Evolutionary conservation across 441 rosid species (phyloP).

Genomic region (California macrophylla): DNA sequence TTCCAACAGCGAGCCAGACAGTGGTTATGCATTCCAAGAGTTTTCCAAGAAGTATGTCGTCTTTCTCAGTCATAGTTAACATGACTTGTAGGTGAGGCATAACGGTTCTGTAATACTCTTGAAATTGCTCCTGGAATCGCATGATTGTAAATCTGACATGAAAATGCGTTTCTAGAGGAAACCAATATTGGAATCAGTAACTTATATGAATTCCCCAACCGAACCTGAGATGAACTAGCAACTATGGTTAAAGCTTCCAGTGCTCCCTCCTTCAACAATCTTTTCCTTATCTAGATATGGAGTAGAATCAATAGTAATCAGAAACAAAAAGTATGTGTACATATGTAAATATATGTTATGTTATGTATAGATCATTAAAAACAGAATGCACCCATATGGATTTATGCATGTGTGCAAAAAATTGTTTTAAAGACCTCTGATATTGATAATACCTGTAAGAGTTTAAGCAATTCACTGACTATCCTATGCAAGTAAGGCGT

Average conservation of each 20-base stretch:
- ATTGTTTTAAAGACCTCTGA: too few species aligned
- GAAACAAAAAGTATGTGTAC: too few species aligned
- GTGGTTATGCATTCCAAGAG: not conserved
- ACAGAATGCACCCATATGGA: too few species aligned
- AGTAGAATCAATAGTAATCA: too few species aligned
- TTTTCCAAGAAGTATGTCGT: not conserved
- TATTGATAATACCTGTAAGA: not conserved
- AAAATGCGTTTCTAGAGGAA: not conserved
- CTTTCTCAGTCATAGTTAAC: not conserved
- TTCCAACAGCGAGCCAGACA: not conserved
- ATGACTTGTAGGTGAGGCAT: not conserved
- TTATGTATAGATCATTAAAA: too few species aligned
- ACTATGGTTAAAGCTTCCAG: not conserved
- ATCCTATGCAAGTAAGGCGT: not conserved
- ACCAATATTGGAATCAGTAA: not conserved
- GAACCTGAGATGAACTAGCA: not conserved
- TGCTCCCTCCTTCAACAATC: not conserved
- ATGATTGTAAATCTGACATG: not conserved
- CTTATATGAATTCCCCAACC: not conserved
- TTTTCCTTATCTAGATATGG: not conserved
- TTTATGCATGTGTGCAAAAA: too few species aligned
- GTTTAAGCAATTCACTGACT: not conserved
- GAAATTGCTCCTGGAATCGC: not conserved
- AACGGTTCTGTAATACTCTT: not conserved
- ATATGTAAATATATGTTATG: too few species aligned